Conservation (phyloP, 192 early-diverging fungal species). For the Neocallimastix lanati region DNA sequence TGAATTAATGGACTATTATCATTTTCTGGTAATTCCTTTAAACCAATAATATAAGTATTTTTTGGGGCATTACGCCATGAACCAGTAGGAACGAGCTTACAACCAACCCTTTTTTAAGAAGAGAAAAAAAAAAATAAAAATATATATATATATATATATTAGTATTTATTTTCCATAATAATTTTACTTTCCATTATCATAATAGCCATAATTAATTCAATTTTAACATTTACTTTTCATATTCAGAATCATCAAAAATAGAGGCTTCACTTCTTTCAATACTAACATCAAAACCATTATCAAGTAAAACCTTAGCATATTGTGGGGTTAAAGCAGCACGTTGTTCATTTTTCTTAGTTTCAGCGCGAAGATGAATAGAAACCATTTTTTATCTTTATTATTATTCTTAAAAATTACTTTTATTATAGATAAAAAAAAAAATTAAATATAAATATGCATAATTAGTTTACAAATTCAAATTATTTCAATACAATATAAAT, state of each 20-base stretch:
- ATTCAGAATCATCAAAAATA: conserved; percentile 82
- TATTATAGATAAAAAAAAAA: too few species aligned
- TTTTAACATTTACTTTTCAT: conserved; percentile 51
- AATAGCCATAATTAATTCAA: too few species aligned
- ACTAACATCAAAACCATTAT: conserved; percentile 65
- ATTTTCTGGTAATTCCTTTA: conserved; percentile 93
- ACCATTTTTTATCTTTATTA: neutral
- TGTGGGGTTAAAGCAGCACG: conserved; percentile 79
- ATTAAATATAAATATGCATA: too few species aligned
- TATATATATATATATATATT: too few species aligned
- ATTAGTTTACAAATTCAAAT: too few species aligned
- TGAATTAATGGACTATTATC: conserved; percentile 76
- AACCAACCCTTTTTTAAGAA: conserved; percentile 72
- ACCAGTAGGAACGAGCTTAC: conserved; percentile 53
- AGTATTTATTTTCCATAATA: too few species aligned
- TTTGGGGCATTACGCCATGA: conserved; percentile 74
- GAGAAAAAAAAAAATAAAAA: too few species aligned
- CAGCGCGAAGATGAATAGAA: conserved; percentile 50
- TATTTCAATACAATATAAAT: too few species aligned
- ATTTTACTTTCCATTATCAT: too few species aligned
- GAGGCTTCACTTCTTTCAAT: conserved; percentile 66
- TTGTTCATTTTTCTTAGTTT: conserved; percentile 94
- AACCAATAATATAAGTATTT: conserved; percentile 83
- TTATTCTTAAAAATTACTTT: too few species aligned
- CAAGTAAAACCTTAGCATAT: conserved; percentile 60